phyloP scores from a whole-genome alignment of 352 stramenopile genomes.

The Phytopythium oedochilum region DNA sequence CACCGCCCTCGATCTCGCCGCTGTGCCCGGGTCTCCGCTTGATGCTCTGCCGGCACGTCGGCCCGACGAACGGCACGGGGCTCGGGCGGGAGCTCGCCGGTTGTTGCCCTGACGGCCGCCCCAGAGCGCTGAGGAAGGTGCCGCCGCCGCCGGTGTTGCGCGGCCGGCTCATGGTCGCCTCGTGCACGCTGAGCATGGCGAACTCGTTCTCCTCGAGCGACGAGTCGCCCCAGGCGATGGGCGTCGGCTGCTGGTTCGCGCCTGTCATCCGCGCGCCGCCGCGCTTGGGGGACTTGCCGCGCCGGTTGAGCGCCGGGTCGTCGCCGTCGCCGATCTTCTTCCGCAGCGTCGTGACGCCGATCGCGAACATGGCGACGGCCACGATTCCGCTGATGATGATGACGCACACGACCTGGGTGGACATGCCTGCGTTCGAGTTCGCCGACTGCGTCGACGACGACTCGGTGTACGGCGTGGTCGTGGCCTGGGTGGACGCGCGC shows the following conservation, averaged over 20 bases:
- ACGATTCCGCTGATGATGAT: slow-evolving; percentile 74
- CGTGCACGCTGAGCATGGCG: slow-evolving; percentile 74
- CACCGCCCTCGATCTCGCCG: slow-evolving; percentile 14
- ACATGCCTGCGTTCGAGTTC: slow-evolving; percentile 31
- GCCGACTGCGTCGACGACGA: slow-evolving; percentile 14
- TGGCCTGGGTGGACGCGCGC: slow-evolving; percentile 19
- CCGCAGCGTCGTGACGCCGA: slow-evolving; percentile 59
- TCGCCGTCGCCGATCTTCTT: slow-evolving; percentile 27
- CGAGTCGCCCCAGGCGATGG: slow-evolving; percentile 15
- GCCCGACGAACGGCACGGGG: slow-evolving; percentile 42
- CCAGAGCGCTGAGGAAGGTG: slow-evolving; percentile 47
- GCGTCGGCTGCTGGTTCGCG: slow-evolving; percentile 13
- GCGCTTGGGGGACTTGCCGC: slow-evolving; percentile 22
- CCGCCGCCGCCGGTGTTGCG: slow-evolving; percentile 18
- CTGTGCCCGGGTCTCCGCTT: slow-evolving; percentile 22
- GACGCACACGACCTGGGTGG: slow-evolving; percentile 53
- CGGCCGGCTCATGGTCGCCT: slow-evolving; percentile 46
- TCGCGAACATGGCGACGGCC: slow-evolving; percentile 48
- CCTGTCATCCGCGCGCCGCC: slow-evolving; percentile 9
- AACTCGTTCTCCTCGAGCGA: slow-evolving; percentile 63
- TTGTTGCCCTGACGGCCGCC: slow-evolving; percentile 12
- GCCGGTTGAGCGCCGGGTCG: slow-evolving; percentile 7
- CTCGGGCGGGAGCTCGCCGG: slow-evolving; percentile 21
- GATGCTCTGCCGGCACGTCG: slow-evolving; percentile 39
- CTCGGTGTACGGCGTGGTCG: slow-evolving; percentile 27